Evolutionary conservation across 768 basidiomycete genomes (phyloP), one percentile per base, ranked within the genome.

Genomic region (Suillus subluteus): DNA sequence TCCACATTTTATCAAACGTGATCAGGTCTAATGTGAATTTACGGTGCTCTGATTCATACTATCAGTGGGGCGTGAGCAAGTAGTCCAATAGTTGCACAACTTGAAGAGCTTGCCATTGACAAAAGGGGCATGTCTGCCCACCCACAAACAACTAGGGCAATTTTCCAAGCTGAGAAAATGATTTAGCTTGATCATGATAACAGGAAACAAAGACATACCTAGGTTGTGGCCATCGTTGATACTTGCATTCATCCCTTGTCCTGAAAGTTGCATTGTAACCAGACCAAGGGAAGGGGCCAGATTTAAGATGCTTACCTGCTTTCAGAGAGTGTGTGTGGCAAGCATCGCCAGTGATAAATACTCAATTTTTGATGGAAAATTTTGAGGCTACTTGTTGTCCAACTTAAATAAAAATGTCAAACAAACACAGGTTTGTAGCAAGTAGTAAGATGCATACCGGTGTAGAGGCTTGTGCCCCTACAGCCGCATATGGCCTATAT

Each of bases 271-370:
- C 69, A 12, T 71, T 79, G 50, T 68, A 62, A 50, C 16, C 23
- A 46, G 21, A 58, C 26, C 12, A 6, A 15, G 9, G 3, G 30
- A 6, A 26, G 13, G 40, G 18, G 38, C 15, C 58, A 23, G 2
- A 11, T 18, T 44, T 13, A 35, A 32, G 58, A 62, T 13, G 69
- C 70, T 65, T 48, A 77, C 81, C 80, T 62, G 82, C 82, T 73
- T 82, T 81, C 1, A 79, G 80, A 0, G 80, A 82, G 56, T 81
- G 81, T 18, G 81, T 82, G 67, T 82, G 83, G 48, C 83, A 86
- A 3, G 85, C 86, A 67, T 86, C 86, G 16, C 87, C 86, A 0
- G 84, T 86, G 54, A 88, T 87, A 68, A 88, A 87, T 4, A 87
- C 78, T 6, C 87, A 82, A 44, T 86, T 74, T 44, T 80, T 68